phyloP scores from a whole-genome alignment of 2,329 filamentous ascomycete genomes.

The Phoma sp. region DNA sequence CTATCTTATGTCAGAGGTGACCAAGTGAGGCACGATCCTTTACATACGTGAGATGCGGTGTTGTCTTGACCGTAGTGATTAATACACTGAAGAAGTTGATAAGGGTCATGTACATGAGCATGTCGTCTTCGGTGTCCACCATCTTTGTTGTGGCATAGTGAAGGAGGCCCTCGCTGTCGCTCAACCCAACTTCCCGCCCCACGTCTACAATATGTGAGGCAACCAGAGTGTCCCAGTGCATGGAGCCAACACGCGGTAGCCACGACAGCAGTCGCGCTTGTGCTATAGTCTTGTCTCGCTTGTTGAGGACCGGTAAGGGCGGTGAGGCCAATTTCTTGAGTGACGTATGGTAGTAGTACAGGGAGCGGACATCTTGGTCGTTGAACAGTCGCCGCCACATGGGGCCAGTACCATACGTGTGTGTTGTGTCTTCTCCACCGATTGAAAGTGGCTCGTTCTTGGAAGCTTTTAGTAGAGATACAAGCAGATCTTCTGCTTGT shows the following conservation, averaged over 20 bases:
- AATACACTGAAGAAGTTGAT: slow-evolving; percentile 66
- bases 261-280: slow-evolving; percentile 68
- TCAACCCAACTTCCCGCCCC: slow-evolving; percentile 53
- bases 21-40: background rate
- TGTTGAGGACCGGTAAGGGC: slow-evolving; percentile 50
- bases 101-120: slow-evolving; percentile 67
- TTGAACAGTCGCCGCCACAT: slow-evolving; percentile 69
- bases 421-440: slow-evolving; percentile 31
- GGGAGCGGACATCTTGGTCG: slow-evolving; percentile 65
- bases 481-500: slow-evolving; percentile 61
- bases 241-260: slow-evolving; percentile 59
- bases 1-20: slow-evolving; percentile 20
- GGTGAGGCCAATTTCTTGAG: slow-evolving; percentile 47
- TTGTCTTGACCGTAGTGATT: slow-evolving; percentile 52
- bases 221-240: slow-evolving; percentile 64
- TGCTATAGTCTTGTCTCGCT: slow-evolving; percentile 64
- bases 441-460: slow-evolving; percentile 53
- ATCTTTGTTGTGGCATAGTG: slow-evolving; percentile 64
- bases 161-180: slow-evolving; percentile 53
- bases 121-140: slow-evolving; percentile 63
- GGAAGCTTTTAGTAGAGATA: slow-evolving; percentile 59
- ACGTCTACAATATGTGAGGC: slow-evolving; percentile 61
- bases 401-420: slow-evolving; percentile 48
- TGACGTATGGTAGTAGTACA: slow-evolving; percentile 64
- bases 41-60: slow-evolving; percentile 40